A percentile compares a stretch with the other conserved stretches of the same genome.
Evolutionary conservation across 2,329 filamentous ascomycete species (phyloP).

Genomic region (Colletotrichum sansevieriae): DNA sequence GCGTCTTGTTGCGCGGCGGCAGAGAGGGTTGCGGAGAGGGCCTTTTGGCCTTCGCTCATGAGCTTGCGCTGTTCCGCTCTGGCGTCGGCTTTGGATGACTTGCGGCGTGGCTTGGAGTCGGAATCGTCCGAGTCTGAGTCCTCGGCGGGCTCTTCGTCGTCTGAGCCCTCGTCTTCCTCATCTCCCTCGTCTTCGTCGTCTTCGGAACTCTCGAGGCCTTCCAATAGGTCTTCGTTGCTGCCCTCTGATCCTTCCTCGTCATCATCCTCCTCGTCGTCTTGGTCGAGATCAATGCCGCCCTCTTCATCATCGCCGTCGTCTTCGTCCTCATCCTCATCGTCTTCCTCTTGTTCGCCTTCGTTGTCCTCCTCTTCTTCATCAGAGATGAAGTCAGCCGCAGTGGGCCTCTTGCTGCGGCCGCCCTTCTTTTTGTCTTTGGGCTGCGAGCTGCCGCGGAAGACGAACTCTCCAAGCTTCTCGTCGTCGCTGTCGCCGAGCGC

Average conservation of each 20-base stretch:
- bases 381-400: conserved; percentile 70
- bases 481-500: conserved; percentile 89
- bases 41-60: conserved; percentile 76
- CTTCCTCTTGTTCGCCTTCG: conserved; percentile 52
- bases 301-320: conserved; percentile 57
- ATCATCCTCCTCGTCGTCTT: conserved; percentile 51
- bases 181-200: conserved; percentile 52
- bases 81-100: conserved; percentile 42
- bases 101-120: conserved; percentile 26
- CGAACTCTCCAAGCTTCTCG: conserved; percentile 82
- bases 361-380: conserved; percentile 54
- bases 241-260: conserved; percentile 49
- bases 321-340: conserved; percentile 52
- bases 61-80: conserved; percentile 75
- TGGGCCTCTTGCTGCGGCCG: conserved; percentile 54
- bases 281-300: conserved; percentile 50
- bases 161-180: conserved; percentile 49
- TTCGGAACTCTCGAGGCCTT: conserved; percentile 43
- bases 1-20: conserved; percentile 81
- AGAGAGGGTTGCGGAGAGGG: conserved; percentile 70
- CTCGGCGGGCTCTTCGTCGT: conserved; percentile 48
- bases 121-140: conserved; percentile 47
- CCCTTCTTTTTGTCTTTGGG: conserved; percentile 52
- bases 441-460: conserved; percentile 70
- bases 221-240: conserved; percentile 46